phyloP scores from a whole-genome alignment of 2,329 filamentous ascomycete genomes.

The Tolypocladium cylindrosporum region DNA sequence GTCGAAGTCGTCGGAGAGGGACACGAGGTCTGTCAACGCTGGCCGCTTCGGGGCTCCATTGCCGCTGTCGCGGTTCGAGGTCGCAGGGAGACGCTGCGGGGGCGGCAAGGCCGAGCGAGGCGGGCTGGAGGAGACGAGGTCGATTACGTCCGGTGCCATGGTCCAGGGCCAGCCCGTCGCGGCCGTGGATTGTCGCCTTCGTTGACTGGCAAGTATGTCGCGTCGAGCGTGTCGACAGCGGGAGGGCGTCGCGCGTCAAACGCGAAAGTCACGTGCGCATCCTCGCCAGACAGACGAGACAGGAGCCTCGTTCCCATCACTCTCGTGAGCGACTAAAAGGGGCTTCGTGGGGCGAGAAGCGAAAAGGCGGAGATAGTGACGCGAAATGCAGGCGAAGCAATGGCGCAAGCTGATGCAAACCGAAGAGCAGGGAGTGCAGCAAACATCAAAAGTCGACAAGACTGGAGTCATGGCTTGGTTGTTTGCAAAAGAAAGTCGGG shows the following conservation, averaged over 20 bases:
- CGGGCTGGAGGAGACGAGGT: slow-evolving; percentile 27
- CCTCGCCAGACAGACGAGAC: too few relatives aligned
- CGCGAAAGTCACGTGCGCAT: background rate
- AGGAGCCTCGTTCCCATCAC: too few relatives aligned
- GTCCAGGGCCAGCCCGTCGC: background rate
- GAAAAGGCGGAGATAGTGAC: too few relatives aligned
- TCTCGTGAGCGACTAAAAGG: too few relatives aligned
- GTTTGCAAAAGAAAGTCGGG: too few relatives aligned
- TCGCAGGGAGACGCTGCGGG: background rate
- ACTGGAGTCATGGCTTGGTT: too few relatives aligned
- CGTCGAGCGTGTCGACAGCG: background rate
- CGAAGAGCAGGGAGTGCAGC: too few relatives aligned
- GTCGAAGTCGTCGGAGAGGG: background rate
- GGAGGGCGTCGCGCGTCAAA: background rate
- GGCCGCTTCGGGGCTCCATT: background rate
- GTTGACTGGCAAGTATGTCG: background rate
- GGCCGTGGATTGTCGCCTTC: background rate
- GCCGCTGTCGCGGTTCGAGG: too few relatives aligned
- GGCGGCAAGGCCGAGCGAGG: background rate
- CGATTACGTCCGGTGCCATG: slow-evolving; percentile 24
- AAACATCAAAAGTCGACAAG: too few relatives aligned
- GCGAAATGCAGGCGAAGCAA: too few relatives aligned
- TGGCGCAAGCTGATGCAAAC: too few relatives aligned
- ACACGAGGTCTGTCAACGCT: background rate
- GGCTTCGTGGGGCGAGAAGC: too few relatives aligned